Conservation (phyloP, 805 yeast genomes). For the Komagataella mondaviorum region DNA sequence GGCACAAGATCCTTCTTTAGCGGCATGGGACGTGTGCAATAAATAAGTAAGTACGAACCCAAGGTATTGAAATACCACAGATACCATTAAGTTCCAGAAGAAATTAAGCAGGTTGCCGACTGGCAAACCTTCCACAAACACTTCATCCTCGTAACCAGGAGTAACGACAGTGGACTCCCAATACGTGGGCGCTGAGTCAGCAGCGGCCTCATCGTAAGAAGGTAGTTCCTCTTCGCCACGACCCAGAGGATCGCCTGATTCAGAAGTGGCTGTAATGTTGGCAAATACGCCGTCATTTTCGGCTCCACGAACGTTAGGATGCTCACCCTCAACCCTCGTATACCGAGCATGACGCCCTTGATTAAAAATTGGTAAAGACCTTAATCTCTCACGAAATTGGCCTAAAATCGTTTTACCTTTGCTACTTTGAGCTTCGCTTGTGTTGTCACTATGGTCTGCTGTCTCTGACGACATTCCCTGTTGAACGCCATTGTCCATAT, state of each 20-base stretch:
- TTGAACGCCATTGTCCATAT: not conserved
- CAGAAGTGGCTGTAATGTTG: conserved; percentile 80
- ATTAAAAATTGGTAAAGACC: not conserved
- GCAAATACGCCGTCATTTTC: conserved; percentile 83
- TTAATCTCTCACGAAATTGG: not conserved
- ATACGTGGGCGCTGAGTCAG: conserved; percentile 90
- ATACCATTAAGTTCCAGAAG: conserved; percentile 79
- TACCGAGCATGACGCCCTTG: not conserved
- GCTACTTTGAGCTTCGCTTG: not conserved
- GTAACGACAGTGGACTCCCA: conserved; percentile 86
- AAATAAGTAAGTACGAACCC: conserved; percentile 87
- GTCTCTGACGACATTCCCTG: not conserved
- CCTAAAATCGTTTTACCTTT: not conserved
- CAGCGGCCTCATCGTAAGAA: conserved; percentile 88
- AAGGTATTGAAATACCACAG: conserved; percentile 85
- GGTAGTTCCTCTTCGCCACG: conserved; percentile 51
- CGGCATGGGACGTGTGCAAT: conserved; percentile 93
- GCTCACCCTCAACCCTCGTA: conserved; percentile 1
- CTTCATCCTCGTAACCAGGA: conserved; percentile 76
- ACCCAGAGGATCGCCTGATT: conserved; percentile 15
- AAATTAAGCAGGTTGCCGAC: conserved; percentile 87
- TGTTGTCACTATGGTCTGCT: not conserved
- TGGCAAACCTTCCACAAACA: conserved; percentile 89
- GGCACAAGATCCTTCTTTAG: conserved; percentile 86
- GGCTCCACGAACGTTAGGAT: conserved; percentile 15